A percentile compares a stretch with the other conserved stretches of the same genome.
Evolutionary conservation across 768 basidiomycete genomes (phyloP).

Genomic region (Kwoniella botswanensis): DNA sequence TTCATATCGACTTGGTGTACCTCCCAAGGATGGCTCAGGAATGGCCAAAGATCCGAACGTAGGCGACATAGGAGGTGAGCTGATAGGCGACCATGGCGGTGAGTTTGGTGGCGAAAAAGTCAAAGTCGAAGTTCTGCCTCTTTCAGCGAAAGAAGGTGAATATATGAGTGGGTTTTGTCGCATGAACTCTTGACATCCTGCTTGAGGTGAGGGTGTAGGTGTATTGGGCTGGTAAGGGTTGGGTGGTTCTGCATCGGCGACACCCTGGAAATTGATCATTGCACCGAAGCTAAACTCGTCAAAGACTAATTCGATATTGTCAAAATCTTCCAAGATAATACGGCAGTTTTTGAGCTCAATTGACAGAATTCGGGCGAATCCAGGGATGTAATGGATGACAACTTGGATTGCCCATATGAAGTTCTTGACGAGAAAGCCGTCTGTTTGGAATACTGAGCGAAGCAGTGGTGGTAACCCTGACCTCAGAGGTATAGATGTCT

Average conservation of each 20-base stretch:
- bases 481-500: not conserved
- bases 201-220: slow-evolving; percentile 14
- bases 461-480: not conserved
- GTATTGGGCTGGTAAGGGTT: not conserved
- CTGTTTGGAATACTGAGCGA: not conserved
- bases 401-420: slow-evolving; percentile 30
- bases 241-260: slow-evolving; percentile 7
- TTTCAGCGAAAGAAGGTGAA: slow-evolving; percentile 4
- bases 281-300: slow-evolving; percentile 24
- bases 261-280: slow-evolving; percentile 33
- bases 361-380: slow-evolving; percentile 31
- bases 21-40: not conserved
- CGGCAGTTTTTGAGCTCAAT: slow-evolving; percentile 26
- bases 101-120: slow-evolving; percentile 16
- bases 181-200: slow-evolving; percentile 10
- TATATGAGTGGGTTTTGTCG: slow-evolving; percentile 18
- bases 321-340: slow-evolving; percentile 28
- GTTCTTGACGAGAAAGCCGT: not conserved
- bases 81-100: slow-evolving; percentile 14
- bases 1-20: slow-evolving; percentile 5
- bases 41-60: slow-evolving; percentile 13
- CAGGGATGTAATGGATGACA: slow-evolving; percentile 41
- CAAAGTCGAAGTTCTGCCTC: not conserved
- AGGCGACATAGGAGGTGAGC: slow-evolving; percentile 19
- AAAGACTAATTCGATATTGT: slow-evolving; percentile 26